phyloP scores from a whole-genome alignment of 1,139 yeast species.

The Hansenula lynferdii region DNA sequence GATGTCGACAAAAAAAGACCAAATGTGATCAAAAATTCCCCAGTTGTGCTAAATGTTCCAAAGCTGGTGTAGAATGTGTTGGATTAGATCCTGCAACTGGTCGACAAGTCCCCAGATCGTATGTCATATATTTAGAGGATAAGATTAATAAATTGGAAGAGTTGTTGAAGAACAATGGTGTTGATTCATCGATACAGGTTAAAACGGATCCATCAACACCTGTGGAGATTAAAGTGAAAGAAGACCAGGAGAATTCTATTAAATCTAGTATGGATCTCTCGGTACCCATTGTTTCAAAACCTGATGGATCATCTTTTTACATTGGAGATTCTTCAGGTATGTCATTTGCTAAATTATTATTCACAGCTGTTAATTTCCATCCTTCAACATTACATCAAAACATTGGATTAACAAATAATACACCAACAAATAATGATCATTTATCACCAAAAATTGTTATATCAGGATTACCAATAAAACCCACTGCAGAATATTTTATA shows the following conservation, averaged over 20 bases:
- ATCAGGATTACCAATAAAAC: slow-evolving; percentile 56
- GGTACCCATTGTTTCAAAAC: slow-evolving; percentile 16
- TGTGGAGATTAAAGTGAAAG: slow-evolving; percentile 12
- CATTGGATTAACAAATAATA: slow-evolving; percentile 22
- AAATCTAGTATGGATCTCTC: slow-evolving; percentile 17
- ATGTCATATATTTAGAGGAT: slow-evolving; percentile 69
- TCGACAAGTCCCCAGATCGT: slow-evolving; percentile 77
- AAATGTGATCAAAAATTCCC: slow-evolving; percentile 85
- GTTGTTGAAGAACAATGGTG: slow-evolving; percentile 40
- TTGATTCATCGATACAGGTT: too few relatives aligned
- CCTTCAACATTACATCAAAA: slow-evolving; percentile 25
- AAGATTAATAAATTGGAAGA: slow-evolving; percentile 52
- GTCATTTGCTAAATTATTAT: slow-evolving; percentile 69
- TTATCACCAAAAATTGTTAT: slow-evolving; percentile 19
- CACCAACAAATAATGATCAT: slow-evolving; percentile 19
- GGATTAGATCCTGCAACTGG: slow-evolving; percentile 89
- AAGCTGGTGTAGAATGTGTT: slow-evolving; percentile 68
- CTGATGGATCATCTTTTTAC: slow-evolving; percentile 26
- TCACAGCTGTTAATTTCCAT: slow-evolving; percentile 69
- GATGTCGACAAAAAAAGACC: slow-evolving; percentile 76
- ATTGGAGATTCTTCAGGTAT: slow-evolving; percentile 56
- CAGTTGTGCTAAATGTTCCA: slow-evolving; percentile 65
- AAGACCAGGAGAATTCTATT: slow-evolving; percentile 17
- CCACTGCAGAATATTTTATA: slow-evolving; percentile 64
- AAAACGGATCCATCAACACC: too few relatives aligned